Base-by-base conservation (phyloP, 106 monocot species). In the Acorus calamus region DNA sequence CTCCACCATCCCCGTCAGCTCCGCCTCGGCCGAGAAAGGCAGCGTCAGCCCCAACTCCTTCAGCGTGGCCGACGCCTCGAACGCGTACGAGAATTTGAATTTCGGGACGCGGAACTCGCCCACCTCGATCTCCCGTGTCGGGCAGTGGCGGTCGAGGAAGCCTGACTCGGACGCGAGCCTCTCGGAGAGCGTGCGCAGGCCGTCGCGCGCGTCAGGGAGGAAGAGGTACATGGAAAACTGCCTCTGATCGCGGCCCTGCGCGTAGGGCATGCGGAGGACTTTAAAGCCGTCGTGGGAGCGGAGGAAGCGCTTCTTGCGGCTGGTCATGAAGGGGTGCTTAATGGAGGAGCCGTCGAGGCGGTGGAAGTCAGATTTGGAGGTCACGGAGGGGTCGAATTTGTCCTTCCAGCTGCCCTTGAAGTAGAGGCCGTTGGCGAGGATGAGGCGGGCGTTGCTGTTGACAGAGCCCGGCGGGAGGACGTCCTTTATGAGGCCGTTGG, bases 351-450 rank as follows among this genome's bases (percentile, higher is more conserved):
- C 63, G 52, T 78, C 47, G 2, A 73, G 59, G 43, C 68, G 78
- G 58, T 68, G 52, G 42, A 78, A 78, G 5, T 54, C 48, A 6
- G 10, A 14, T 2, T 63, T n/a, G 47, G 2, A 53, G 45, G 78
- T 78, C 42, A 44, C 45, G n/a, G 48, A 72, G 2, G 0, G 1
- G 7, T 72, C 62, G 12, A 78, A 78, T 45, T 62, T 62, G 0
- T 78, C 6, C 2, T 62, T 14, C 78, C 78, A 78, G 2, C 3
- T n/a, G 11, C 63, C 73, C 64, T 73, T 78, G 73, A 73, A 78
- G 49, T 78, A 65, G 44, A 78, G 57, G 2, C 73, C 78, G 11
- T 78, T 78, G 11, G 58, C 52, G 0, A 78, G 56, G 49, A 78
- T 52, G 2, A 73, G 11, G 8, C 42, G 14, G 0, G 78, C 73